Evolutionary conservation across 805 yeast genomes (phyloP).

Genomic region (Ogataea degrootiae): DNA sequence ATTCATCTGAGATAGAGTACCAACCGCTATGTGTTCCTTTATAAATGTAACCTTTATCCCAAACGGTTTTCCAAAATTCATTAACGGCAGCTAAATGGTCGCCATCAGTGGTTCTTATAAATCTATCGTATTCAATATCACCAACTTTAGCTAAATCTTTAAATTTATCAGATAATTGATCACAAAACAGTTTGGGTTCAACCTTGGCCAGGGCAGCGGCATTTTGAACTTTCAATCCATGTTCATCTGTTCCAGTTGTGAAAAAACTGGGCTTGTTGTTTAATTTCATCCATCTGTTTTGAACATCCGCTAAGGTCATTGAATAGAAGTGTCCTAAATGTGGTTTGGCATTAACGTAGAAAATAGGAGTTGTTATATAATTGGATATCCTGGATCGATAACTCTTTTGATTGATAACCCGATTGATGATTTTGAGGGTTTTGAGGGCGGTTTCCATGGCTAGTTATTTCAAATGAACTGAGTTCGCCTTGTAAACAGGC

Average conservation of each 20-base stretch:
- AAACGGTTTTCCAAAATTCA: conserved; percentile 63
- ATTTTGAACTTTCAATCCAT: conserved; percentile 87
- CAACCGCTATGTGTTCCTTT: conserved; percentile 87
- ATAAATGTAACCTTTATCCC: conserved; percentile 62
- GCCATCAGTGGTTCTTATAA: conserved; percentile 83
- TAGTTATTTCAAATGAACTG: no score
- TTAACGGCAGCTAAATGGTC: conserved; percentile 70
- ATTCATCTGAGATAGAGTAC: conserved; percentile 93
- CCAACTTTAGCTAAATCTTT: conserved; percentile 54
- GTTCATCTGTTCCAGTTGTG: conserved; percentile 96
- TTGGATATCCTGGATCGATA: conserved; percentile 8
- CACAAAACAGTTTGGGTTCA: conserved; percentile 70
- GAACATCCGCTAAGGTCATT: conserved; percentile 76
- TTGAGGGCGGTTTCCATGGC: no score
- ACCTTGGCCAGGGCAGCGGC: conserved; percentile 57
- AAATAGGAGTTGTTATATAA: conserved; percentile 86
- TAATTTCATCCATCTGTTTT: conserved; percentile 65
- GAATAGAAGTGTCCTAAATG: conserved; percentile 92
- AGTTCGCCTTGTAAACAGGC: no score
- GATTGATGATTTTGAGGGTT: no score
- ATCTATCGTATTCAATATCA: conserved; percentile 61
- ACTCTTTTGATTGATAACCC: background rate
- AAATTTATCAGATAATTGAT: conserved; percentile 61
- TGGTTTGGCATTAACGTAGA: conserved; percentile 93
- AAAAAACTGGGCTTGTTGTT: conserved; percentile 42